A percentile compares a stretch with the other conserved stretches of the same genome.
phyloP scores from a whole-genome alignment of 2,329 filamentous ascomycete species.

The Neurospora sp. region DNA sequence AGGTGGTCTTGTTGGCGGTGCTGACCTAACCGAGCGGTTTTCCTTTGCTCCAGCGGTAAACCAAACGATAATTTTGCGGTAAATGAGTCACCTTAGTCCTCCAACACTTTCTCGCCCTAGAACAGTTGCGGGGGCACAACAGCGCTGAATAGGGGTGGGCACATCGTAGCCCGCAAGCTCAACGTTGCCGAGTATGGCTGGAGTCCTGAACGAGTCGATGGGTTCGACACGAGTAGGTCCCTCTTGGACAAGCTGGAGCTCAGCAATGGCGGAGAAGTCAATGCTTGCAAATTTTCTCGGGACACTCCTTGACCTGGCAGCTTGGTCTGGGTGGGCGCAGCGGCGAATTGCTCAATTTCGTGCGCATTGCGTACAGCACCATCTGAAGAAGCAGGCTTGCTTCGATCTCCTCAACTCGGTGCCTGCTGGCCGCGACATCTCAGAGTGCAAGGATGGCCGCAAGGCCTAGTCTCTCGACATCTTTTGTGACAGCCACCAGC shows the following conservation, averaged over 20 bases:
- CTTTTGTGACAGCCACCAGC: conserved; percentile 40
- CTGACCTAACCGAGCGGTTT: too few relatives aligned
- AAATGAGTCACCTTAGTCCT: neutral
- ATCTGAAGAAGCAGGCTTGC: conserved; percentile 59
- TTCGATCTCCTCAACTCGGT: conserved; percentile 62
- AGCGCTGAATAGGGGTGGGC: conserved; percentile 84
- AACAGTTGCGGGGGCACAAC: conserved; percentile 58
- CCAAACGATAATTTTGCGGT: too few relatives aligned
- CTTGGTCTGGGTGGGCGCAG: neutral
- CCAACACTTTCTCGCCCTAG: neutral
- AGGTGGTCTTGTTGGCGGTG: too few relatives aligned
- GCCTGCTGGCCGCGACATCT: conserved; percentile 59
- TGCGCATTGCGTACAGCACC: neutral
- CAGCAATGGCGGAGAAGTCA: conserved; percentile 51
- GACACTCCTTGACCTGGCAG: neutral
- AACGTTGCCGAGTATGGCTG: conserved; percentile 71
- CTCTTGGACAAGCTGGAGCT: conserved; percentile 48
- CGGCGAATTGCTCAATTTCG: neutral
- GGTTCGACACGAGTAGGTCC: conserved; percentile 41
- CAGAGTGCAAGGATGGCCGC: conserved; percentile 42
- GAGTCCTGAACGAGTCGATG: conserved; percentile 56
- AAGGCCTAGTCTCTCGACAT: conserved; percentile 34
- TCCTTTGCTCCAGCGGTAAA: too few relatives aligned
- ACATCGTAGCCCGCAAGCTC: conserved; percentile 57
- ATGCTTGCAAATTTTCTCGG: conserved; percentile 19